Evolutionary conservation across 2,329 filamentous ascomycete genomes (phyloP), one percentile per base, ranked within the genome.

Genomic region (Raffaelea deltoideospora): DNA sequence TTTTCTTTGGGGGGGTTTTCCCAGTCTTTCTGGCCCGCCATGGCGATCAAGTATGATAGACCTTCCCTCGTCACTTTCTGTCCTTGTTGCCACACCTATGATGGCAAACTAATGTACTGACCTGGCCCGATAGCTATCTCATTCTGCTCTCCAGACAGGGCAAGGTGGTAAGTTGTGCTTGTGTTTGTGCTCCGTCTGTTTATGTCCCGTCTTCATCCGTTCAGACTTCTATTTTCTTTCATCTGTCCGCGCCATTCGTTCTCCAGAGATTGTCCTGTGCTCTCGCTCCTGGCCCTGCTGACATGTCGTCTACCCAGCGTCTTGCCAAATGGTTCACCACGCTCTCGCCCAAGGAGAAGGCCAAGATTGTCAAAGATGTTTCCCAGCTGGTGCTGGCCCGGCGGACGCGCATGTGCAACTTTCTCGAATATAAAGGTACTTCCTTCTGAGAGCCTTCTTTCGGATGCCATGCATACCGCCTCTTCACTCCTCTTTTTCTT

Each of bases 331-430:
- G 90, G 90, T 98, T 98, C 64, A 93, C 87, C 38, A 98, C 90
- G 14, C 72, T 98, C 44, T 94, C 88, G 26, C 90, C 90, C 45
- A 95, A 81, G 63, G 90, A 98, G 56, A 98, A 98, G 67, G 90
- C 88, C 62, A 98, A 98, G 72, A 96, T 98, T 56, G 88, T 98
- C 71, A 98, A 98, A 63, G 90, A 98, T 69, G 90, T 98, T 52
- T 86, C 90, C 43, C 90, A 96, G 63, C 81, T 96, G 34, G 90
- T 98, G 49, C 78, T 98, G 48, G 90, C 90, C 44, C 76, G 90
- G 49, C 76, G 90, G 53, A 96, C 90, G 41, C 85, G 90, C 58
- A 98, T 98, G 90, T 98, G 90, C 74, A 98, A 98, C 64, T 98
- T 98, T 61, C 74, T 98, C 42, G 90, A 98, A 58, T 98, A 98